Conservation (phyloP, 495 filamentous ascomycete species). For the Evansstolkia leycettana region DNA sequence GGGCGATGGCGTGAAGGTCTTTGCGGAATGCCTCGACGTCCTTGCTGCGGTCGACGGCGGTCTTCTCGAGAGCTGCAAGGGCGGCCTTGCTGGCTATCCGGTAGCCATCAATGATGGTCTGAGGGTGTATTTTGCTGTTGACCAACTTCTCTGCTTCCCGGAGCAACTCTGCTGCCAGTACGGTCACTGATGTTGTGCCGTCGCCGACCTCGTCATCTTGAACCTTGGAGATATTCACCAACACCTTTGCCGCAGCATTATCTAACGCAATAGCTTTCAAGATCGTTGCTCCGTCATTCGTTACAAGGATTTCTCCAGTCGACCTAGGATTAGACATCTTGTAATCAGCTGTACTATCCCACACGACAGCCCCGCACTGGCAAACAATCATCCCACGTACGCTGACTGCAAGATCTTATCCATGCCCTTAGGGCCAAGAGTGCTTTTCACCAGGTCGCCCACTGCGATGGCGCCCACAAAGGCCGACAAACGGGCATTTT, state of each 20-base stretch:
- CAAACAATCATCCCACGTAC: conserved; percentile 35
- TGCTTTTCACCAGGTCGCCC: conserved; percentile 93
- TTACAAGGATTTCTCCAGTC: conserved; percentile 93
- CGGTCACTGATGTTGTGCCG: conserved; percentile 84
- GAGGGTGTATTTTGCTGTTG: conserved; percentile 93
- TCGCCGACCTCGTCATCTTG: conserved; percentile 98
- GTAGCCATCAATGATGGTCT: conserved; percentile 98
- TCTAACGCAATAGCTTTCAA: conserved; percentile 98
- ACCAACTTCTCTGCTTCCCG: conserved; percentile 96
- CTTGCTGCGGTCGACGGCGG: conserved; percentile 79
- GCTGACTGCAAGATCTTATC: conserved; percentile 99
- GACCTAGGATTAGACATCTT: conserved; percentile 41
- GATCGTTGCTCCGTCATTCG: conserved; percentile 96
- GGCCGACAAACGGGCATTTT: conserved; percentile 94
- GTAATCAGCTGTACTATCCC: no score
- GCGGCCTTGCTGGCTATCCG: conserved; percentile 89
- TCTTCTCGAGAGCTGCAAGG: conserved; percentile 66
- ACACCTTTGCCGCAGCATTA: conserved; percentile 86
- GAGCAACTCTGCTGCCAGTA: conserved; percentile 86
- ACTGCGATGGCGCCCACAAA: conserved; percentile 98
- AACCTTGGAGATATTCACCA: conserved; percentile 98
- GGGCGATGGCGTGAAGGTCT: conserved; percentile 81
- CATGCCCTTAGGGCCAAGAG: conserved; percentile 96
- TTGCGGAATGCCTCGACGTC: conserved; percentile 73
- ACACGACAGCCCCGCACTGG: conserved; percentile 8